Percentiles rank a stretch among this genome's conserved stretches.
phyloP scores from a whole-genome alignment of 116 monocot genomes.

The Iris pallida region DNA sequence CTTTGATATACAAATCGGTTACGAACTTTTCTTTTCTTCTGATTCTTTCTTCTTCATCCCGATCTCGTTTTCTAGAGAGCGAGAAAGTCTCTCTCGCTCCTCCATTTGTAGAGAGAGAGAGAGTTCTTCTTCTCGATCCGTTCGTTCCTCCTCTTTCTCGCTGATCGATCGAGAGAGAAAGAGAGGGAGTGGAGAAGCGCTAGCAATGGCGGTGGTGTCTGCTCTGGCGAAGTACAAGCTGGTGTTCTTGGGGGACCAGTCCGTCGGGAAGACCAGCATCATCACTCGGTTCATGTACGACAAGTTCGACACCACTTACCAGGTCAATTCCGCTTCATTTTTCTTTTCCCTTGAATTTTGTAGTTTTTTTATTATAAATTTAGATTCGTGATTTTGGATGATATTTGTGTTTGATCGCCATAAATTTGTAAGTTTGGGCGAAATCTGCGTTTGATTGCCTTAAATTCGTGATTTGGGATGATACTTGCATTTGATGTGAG shows the following conservation, averaged over 20 bases:
- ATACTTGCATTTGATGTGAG: too few species aligned
- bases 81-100: too few species aligned
- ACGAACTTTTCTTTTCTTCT: background rate
- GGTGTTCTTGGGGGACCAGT: constrained; percentile 69
- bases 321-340: constrained; percentile 20
- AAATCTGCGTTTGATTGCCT: too few species aligned
- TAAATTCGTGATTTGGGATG: too few species aligned
- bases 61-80: constrained; percentile 1
- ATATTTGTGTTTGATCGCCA: too few species aligned
- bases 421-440: too few species aligned
- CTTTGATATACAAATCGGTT: background rate
- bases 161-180: background rate
- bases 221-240: constrained; percentile 59
- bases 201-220: constrained; percentile 30
- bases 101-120: too few species aligned
- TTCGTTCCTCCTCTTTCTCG: background rate
- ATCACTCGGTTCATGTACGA: constrained; percentile 88
- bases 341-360: background rate
- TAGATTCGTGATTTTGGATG: too few species aligned
- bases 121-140: too few species aligned
- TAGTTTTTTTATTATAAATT: background rate
- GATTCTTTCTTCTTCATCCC: background rate
- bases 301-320: constrained; percentile 66
- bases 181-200: background rate
- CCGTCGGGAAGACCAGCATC: constrained; percentile 81